Conservation (phyloP, 2,329 filamentous ascomycete species). For the Emergomyces africanus region DNA sequence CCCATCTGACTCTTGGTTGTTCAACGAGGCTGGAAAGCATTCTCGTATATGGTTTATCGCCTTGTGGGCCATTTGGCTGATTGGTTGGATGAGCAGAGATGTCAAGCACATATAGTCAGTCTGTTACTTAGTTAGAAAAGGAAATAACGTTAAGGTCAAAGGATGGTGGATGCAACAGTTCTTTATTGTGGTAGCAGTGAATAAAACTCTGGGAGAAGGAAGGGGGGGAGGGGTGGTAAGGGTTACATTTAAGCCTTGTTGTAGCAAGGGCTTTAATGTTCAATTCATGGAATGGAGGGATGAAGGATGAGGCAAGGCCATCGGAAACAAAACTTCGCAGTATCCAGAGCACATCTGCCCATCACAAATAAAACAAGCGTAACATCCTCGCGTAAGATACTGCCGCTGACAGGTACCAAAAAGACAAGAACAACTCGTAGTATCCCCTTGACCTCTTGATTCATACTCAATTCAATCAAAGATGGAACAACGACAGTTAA, state of each 20-base stretch:
- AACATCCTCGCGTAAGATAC: neutral
- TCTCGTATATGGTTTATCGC: neutral
- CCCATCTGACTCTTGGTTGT: neutral
- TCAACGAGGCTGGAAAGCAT: neutral
- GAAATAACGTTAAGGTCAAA: neutral
- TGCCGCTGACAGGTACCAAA: neutral
- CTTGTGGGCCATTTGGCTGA: neutral
- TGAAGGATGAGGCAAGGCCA: too few species aligned
- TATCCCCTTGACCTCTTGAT: neutral
- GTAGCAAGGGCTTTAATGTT: neutral
- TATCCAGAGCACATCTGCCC: neutral
- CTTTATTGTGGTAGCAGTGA: neutral
- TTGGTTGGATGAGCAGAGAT: neutral
- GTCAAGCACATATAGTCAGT: neutral
- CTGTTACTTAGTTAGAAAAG: neutral
- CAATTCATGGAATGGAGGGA: neutral
- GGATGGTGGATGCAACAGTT: neutral
- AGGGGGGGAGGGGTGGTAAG: neutral
- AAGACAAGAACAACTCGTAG: neutral
- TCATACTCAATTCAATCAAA: neutral
- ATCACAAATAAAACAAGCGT: neutral
- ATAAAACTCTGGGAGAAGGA: too few species aligned
- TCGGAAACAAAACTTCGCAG: neutral
- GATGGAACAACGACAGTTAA: neutral
- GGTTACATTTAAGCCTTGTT: neutral